phyloP scores from a whole-genome alignment of 2,329 filamentous ascomycete genomes.

The Fusarium marasasianum region DNA sequence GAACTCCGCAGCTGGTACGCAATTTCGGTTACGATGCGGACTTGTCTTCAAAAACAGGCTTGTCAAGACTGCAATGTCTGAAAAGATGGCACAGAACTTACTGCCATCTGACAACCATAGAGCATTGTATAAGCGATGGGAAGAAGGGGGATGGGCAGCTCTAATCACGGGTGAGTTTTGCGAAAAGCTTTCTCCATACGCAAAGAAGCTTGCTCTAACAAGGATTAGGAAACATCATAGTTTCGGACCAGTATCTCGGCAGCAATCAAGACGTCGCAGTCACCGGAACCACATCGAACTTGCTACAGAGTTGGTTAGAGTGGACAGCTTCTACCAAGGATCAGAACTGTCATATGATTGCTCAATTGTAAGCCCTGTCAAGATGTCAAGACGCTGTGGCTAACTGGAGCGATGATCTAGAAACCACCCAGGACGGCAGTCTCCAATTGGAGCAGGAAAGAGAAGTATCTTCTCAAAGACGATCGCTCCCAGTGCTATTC shows the following conservation, averaged over 20 bases:
- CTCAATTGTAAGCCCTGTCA: background rate
- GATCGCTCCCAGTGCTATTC: background rate
- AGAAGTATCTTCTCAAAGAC: background rate
- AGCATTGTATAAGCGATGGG: background rate
- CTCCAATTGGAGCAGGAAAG: background rate
- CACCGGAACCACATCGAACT: background rate
- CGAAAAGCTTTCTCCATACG: too few relatives aligned
- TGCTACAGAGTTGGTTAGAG: background rate
- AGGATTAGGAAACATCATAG: background rate
- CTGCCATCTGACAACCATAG: background rate
- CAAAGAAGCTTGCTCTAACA: background rate
- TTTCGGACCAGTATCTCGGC: background rate
- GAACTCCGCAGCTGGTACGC: rapidly evolving
- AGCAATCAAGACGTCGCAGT: background rate
- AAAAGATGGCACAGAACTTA: background rate
- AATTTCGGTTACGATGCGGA: background rate
- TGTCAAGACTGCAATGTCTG: background rate
- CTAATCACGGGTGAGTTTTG: background rate
- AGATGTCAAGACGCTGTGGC: rapidly evolving
- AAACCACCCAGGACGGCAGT: background rate
- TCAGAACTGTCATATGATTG: background rate
- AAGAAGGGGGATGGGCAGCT: background rate
- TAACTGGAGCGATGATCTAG: background rate
- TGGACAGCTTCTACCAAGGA: background rate
- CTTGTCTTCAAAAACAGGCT: background rate